Base-by-base conservation (phyloP, 371 early-diverging fungal species). In the Blyttiomyces sp. region DNA sequence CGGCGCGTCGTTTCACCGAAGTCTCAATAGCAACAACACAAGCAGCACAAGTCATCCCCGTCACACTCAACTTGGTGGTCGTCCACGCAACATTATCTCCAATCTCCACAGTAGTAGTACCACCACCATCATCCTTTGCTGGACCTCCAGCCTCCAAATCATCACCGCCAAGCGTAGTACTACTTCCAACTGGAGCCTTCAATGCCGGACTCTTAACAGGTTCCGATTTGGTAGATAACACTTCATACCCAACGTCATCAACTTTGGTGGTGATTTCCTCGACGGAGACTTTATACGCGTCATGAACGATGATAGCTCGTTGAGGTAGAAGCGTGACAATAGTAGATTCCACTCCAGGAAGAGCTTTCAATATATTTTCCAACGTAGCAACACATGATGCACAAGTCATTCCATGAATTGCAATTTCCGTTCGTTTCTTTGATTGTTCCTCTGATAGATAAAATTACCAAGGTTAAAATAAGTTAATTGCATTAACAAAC, bases 351-450 rank as follows among this genome's bases (percentile, higher is more conserved):
- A 50, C 16, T 3, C 58, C 59, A 13, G 44, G 44, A 9, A 57
- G 42, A 2, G 58, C 23, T 3, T 36, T 28, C 3, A 68, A 57
- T 2, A 56, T 49, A 0, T 17, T 49, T 21, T 54, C 55, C 26
- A 67, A 31, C 16, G 64, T 55, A 16, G 35, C 36, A 2, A 88
- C 88, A 68, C 93, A 91, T 33, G 87, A 84, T 0, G 91, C 82
- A 64, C 90, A 91, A 1, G 91, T 88, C 95, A 96, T 93, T 19
- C 97, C 96, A 66, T 83, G 88, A 7, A 95, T 74, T 48, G 83
- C 82, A 31, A 94, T 43, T n/a, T n/a, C n/a, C n/a, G n/a, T n/a
- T n/a, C n/a, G n/a, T n/a, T n/a, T n/a, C n/a, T n/a, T n/a, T n/a
- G n/a, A n/a, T n/a, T n/a, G n/a, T n/a, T n/a, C n/a, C n/a, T n/a